Evolutionary conservation across 345 rosid genomes (phyloP), one percentile per base, ranked within the genome.

Genomic region (Sonneratia alba): DNA sequence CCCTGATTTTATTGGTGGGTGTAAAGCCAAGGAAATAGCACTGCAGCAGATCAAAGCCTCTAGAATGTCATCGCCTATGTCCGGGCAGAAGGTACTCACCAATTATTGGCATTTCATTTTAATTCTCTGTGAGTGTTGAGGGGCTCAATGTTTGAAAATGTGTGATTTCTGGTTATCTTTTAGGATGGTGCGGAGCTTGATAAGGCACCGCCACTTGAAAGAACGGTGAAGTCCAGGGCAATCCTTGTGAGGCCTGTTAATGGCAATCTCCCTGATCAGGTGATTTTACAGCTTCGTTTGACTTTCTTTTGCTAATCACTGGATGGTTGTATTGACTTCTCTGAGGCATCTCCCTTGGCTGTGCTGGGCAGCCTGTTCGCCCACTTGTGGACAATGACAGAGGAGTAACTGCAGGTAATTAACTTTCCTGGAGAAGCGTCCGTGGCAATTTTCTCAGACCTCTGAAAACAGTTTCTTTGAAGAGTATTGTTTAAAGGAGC

Each of bases 191-290:
- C 78, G 78, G 99, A 96, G 74, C 71, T 77, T 85, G 99, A 96
- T 75, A 92, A 86, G 83, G 89, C 84, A 66, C 84, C 90, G 18
- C 51, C 80, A 74, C 88, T 96, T 65, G 95, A 87, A 72, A 91
- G 89, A 80, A 80, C 74, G 42, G 42, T 78, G 43, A 92, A 92
- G 72, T 81, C 95, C 75, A 80, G 96, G 72, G 88, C 86, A 38
- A 85, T 92, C 83, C 90, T 96, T 76, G 93, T 91, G 32, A 85
- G 97, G 82, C 98, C 87, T 82, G 87, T 78, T 66, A 92, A 88
- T 84, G 99, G 98, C 77, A 83, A 87, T 57, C 75, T 87, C 76
- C 73, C 95, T 69, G 99, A 96, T 79, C 96, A 92, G 91, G 99
- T 83, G 80, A 76, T 91, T 10, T 42, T 18, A 66, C 73, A 56